These are phyloP conservation scores for Leccinum longicurvipes DNA, from an alignment of 768 basidiomycete species.

Conservation along the genomic window DNA sequence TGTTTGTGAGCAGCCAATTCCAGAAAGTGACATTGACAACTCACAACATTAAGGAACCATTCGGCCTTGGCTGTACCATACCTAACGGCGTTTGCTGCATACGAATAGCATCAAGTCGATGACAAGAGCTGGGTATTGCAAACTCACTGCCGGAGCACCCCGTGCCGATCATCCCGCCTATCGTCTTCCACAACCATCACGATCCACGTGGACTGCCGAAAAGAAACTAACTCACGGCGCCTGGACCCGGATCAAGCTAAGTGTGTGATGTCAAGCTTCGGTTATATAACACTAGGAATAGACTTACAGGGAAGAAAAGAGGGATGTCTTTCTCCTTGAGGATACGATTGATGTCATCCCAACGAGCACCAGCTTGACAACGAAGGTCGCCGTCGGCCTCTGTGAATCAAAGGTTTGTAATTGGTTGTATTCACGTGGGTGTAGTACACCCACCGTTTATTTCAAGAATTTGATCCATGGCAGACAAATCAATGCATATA, in stretches of 20 bases:
- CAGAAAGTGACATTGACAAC: conserved; percentile 23
- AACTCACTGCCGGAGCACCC: conserved; percentile 80
- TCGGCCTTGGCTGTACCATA: conserved; percentile 88
- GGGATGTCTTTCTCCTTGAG: conserved; percentile 69
- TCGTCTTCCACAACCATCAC: conserved; percentile 46
- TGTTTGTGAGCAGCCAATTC: not conserved
- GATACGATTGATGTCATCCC: conserved; percentile 73
- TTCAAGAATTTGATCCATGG: conserved; percentile 63
- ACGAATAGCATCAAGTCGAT: not conserved
- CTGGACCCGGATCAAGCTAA: conserved; percentile 71
- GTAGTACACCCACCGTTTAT: conserved; percentile 45
- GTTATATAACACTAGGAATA: not conserved
- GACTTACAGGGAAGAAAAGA: conserved; percentile 79
- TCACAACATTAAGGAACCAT: conserved; percentile 80
- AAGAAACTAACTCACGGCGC: conserved; percentile 45
- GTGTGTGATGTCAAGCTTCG: not conserved
- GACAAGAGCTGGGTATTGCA: not conserved
- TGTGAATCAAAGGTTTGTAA: conserved; percentile 22
- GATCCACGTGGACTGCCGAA: not conserved
- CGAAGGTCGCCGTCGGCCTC: conserved; percentile 71
- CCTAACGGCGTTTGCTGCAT: conserved; percentile 70
- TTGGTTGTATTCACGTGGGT: conserved; percentile 1
- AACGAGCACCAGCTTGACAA: conserved; percentile 72
- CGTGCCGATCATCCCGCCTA: conserved; percentile 87
- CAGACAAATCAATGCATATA: conserved; percentile 64